Conservation (phyloP, 495 filamentous ascomycete genomes). For the Lophiotrema nucula region DNA sequence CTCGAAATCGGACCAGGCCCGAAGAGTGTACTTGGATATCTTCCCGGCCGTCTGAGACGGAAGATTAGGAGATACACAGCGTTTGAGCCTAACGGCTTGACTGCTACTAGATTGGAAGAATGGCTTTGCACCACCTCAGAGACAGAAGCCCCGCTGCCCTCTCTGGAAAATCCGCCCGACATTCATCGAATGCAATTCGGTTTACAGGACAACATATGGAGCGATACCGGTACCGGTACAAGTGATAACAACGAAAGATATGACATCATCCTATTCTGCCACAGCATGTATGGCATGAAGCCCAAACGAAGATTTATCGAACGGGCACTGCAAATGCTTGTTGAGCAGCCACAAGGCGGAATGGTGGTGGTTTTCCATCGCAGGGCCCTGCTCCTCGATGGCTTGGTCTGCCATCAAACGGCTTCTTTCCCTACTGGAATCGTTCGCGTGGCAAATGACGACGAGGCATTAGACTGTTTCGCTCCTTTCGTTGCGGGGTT, state of each 20-base stretch:
- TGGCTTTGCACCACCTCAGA: conserved; percentile 46
- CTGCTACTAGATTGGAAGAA: conserved; percentile 50
- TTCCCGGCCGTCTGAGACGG: conserved; percentile 47
- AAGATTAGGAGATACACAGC: conserved; percentile 55
- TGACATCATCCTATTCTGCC: conserved; percentile 61
- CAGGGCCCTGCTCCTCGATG: conserved; percentile 47
- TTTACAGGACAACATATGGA: conserved; percentile 36
- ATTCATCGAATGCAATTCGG: conserved; percentile 51
- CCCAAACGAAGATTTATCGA: conserved; percentile 51
- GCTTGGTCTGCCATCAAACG: conserved; percentile 54
- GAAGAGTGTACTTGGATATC: conserved; percentile 54
- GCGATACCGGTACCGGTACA: conserved; percentile 34
- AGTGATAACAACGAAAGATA: conserved; percentile 46
- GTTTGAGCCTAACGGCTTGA: conserved; percentile 57
- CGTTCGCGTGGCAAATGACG: conserved; percentile 49
- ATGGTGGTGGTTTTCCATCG: conserved; percentile 59
- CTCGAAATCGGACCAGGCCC: conserved; percentile 64
- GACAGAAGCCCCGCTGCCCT: conserved; percentile 48
- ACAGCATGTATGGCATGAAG: conserved; percentile 64
- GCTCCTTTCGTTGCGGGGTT: conserved; percentile 55
- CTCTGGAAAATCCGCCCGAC: conserved; percentile 45
- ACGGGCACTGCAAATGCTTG: conserved; percentile 53
- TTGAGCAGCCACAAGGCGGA: conserved; percentile 47
- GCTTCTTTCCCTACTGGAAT: conserved; percentile 54
- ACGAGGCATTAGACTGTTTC: conserved; percentile 54